Evolutionary conservation across 1,139 yeast genomes (phyloP).

Genomic region (Suhomyces chickasaworum): DNA sequence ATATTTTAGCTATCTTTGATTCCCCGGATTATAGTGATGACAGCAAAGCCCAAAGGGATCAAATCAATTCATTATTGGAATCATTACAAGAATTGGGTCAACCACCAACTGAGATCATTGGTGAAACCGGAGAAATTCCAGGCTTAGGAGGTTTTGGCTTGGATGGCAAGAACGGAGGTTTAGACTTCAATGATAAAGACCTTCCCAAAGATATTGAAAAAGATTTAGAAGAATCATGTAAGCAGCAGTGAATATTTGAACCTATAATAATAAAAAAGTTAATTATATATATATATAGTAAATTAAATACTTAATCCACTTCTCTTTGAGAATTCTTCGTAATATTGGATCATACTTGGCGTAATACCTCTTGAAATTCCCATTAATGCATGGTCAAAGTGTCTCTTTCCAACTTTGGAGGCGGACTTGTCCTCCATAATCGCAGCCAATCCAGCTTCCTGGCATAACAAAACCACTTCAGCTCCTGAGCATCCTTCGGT

Average conservation of each 20-base stretch:
- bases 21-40: conserved; percentile 54
- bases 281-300: too few relatives aligned
- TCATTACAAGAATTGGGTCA: conserved; percentile 80
- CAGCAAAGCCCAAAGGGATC: conserved; percentile 51
- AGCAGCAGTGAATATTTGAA: conserved; percentile 19
- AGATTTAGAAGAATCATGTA: conserved; percentile 33
- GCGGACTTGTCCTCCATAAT: conserved; percentile 74
- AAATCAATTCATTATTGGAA: conserved; percentile 61
- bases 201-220: conserved; percentile 54
- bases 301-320: conserved; percentile 36
- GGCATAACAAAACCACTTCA: conserved; percentile 86
- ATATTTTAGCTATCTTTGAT: conserved; percentile 61
- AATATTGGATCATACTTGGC: conserved; percentile 77
- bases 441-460: conserved; percentile 92
- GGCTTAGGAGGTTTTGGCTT: conserved; percentile 46
- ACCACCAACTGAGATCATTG: conserved; percentile 81
- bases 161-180: conserved; percentile 11
- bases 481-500: conserved; percentile 97
- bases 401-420: conserved; percentile 54
- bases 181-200: conserved; percentile 44
- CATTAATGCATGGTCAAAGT: conserved; percentile 69
- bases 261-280: too few relatives aligned
- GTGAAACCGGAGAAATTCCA: conserved; percentile 63
- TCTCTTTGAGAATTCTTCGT: conserved; percentile 60
- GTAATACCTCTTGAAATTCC: conserved; percentile 80